Evolutionary conservation across 2,329 filamentous ascomycete genomes (phyloP).

Genomic region (Fusarium pilosicola): DNA sequence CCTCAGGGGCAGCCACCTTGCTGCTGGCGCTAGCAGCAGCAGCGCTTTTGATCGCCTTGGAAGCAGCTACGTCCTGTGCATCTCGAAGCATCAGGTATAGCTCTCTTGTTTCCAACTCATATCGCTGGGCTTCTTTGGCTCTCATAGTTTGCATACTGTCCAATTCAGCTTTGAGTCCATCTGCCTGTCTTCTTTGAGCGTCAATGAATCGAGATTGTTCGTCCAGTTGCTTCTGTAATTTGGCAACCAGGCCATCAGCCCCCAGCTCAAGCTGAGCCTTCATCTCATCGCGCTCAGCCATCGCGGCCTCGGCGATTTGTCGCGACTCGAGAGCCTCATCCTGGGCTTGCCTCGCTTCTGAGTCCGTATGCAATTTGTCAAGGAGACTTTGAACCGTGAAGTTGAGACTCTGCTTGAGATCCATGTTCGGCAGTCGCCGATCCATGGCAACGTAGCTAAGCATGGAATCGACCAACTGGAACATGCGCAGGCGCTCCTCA

Average conservation of each 20-base stretch:
- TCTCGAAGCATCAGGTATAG: constrained; percentile 98
- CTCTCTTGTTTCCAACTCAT: constrained; percentile 95
- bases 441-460: constrained; percentile 99
- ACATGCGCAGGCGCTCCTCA: constrained; percentile 93
- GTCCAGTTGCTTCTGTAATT: constrained; percentile 92
- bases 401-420: constrained; percentile 96
- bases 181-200: constrained; percentile 85
- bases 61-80: constrained; percentile 93
- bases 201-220: constrained; percentile 93
- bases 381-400: constrained; percentile 96
- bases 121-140: constrained; percentile 90
- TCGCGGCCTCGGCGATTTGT: constrained; percentile 93
- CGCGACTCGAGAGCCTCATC: constrained; percentile 92
- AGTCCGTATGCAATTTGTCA: constrained; percentile 96
- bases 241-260: constrained; percentile 91
- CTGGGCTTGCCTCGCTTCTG: constrained; percentile 88
- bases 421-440: constrained; percentile 92
- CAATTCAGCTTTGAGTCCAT: constrained; percentile 88
- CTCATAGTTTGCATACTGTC: constrained; percentile 86
- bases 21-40: constrained; percentile 58
- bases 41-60: constrained; percentile 72
- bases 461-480: constrained; percentile 98
- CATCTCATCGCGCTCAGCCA: constrained; percentile 97
- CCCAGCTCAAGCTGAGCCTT: constrained; percentile 87
- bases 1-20: constrained; percentile 65